phyloP scores from a whole-genome alignment of 257 asterid genomes.

The Linderniella brevidens region DNA sequence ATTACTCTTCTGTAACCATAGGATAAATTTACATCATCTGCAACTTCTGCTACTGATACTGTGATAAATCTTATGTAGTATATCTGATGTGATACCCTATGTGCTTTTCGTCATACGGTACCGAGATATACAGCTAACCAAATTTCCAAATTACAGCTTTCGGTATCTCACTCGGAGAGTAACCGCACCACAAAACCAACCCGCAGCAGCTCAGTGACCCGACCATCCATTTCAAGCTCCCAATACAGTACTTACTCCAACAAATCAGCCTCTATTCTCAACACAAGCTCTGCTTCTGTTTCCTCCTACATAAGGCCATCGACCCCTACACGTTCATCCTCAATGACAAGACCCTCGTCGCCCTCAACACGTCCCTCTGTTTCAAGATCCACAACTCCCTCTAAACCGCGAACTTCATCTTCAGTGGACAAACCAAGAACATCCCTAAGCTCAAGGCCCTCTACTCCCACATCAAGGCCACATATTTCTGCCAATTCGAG shows the following conservation, averaged over 20 bases:
- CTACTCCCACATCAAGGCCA: conserved; percentile 92
- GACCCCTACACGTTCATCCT: conserved; percentile 68
- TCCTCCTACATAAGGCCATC: conserved; percentile 92
- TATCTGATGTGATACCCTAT: background rate
- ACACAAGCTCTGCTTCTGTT: conserved; percentile 92
- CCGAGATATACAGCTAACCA: background rate
- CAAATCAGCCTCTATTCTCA: conserved; percentile 54
- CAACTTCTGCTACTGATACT: too few species aligned
- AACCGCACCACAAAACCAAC: conserved; percentile 46
- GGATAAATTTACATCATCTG: too few species aligned
- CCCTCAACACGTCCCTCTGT: conserved; percentile 53
- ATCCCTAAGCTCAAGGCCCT: conserved; percentile 78
- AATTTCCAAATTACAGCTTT: conserved; percentile 43
- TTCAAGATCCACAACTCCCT: conserved; percentile 84
- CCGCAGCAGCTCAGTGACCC: conserved; percentile 74
- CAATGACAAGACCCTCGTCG: conserved; percentile 67
- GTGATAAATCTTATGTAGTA: too few species aligned
- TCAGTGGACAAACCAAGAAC: conserved; percentile 54
- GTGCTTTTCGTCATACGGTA: background rate
- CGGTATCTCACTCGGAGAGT: conserved; percentile 79
- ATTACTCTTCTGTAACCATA: too few species aligned
- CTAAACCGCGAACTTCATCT: conserved; percentile 50
- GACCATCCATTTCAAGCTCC: conserved; percentile 62
- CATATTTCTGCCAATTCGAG: conserved; percentile 40
- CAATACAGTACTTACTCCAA: conserved; percentile 57